Evolutionary conservation across 2,329 filamentous ascomycete species (phyloP).

Genomic region (Penicillium sp.): DNA sequence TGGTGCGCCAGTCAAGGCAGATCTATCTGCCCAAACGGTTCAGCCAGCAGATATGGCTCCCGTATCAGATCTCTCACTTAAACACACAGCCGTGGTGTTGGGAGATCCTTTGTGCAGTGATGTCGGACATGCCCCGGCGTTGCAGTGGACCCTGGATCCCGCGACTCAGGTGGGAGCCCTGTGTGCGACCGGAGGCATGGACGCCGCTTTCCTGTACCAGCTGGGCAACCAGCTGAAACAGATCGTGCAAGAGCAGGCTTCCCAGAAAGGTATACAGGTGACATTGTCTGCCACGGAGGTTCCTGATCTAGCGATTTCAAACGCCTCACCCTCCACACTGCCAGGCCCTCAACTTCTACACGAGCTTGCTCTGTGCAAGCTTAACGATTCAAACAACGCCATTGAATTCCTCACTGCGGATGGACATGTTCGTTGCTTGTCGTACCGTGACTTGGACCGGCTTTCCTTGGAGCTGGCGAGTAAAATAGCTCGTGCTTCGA

Average conservation of each 20-base stretch:
- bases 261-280: slow-evolving; percentile 13
- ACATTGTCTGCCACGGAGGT: slow-evolving; percentile 9
- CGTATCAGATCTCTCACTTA: slow-evolving; percentile 6
- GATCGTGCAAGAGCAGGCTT: slow-evolving; percentile 24
- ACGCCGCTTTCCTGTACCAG: slow-evolving; percentile 25
- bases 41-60: slow-evolving; percentile 16
- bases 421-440: slow-evolving; percentile 48
- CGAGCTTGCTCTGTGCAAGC: slow-evolving; percentile 56
- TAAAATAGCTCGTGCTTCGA: slow-evolving; percentile 42
- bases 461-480: slow-evolving; percentile 57
- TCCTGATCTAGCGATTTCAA: slow-evolving; percentile 55
- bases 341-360: slow-evolving; percentile 59
- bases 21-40: slow-evolving; percentile 20
- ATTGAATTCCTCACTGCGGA: slow-evolving; percentile 61
- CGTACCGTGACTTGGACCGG: slow-evolving; percentile 62
- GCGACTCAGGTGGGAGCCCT: slow-evolving; percentile 24
- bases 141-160: slow-evolving; percentile 26
- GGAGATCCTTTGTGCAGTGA: slow-evolving; percentile 7
- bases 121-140: slow-evolving; percentile 9
- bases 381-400: slow-evolving; percentile 46
- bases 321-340: slow-evolving; percentile 52
- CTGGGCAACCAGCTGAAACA: slow-evolving; percentile 29
- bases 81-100: slow-evolving; percentile 27
- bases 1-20: slow-evolving; percentile 26
- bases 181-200: slow-evolving; percentile 25